Evolutionary conservation across 352 stramenopile species (phyloP), one percentile per base, ranked within the genome.

Genomic region (Globisporangium apiculatum): DNA sequence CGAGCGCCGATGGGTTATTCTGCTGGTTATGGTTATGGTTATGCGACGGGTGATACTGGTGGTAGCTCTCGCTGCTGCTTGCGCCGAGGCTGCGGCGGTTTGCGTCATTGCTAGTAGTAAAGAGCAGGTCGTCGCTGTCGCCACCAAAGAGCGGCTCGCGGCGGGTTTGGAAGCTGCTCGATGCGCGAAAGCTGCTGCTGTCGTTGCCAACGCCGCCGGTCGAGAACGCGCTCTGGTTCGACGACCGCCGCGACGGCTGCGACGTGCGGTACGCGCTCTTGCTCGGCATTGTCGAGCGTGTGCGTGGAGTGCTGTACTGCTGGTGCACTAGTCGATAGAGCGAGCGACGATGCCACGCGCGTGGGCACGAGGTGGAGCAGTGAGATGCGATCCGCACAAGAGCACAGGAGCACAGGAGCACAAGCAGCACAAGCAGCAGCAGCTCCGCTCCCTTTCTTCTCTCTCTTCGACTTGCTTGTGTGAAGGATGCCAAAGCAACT

Each of bases 141-240:
- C 58, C 45, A 3, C 57, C 57, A 50, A 62, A 62, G 57, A 62
- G 57, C 36, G 57, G 57, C n/a, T 14, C 42, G 1, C 41, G 57
- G 5, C 42, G 57, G 9, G 17, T 43, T n/a, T 51, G 24, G 24
- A 53, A 64, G 1, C 48, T 36, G 14, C 51, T 48, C 5, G 48
- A 43, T 7, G 50, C 38, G 51, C 42, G 55, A 8, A 50, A 51
- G 54, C 53, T 48, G 45, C 42, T 53, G 45, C 54, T 46, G 57
- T 55, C 45, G 18, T 35, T 64, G 51, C 17, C 8, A 12, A 47
- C 37, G 15, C 18, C 53, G 43, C 38, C 51, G 3, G 11, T 57
- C 15, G 48, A 61, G 14, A 56, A 48, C 37, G 43, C 7, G 58
- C 51, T 53, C 45, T 53, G 58, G 43, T 54, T 45, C 36, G 45